Evolutionary conservation across 768 basidiomycete genomes (phyloP).

Genomic region (Suillus discolor): DNA sequence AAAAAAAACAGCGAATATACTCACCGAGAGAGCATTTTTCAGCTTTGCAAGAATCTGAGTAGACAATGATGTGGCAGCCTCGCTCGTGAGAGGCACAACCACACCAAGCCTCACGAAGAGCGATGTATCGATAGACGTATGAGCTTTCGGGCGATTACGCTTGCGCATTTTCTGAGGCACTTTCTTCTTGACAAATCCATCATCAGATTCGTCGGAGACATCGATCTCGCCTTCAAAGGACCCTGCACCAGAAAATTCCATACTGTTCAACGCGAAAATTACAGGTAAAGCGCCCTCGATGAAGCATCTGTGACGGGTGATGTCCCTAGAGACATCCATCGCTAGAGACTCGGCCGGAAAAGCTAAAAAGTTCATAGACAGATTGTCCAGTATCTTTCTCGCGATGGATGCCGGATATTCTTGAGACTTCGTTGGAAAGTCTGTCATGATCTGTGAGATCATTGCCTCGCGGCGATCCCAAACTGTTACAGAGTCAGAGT

Average conservation of each 20-base stretch:
- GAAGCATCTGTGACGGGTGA: conserved; percentile 23
- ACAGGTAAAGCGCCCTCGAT: conserved; percentile 26
- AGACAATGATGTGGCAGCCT: conserved; percentile 20
- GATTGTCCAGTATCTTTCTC: conserved; percentile 23
- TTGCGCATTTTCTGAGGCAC: conserved; percentile 33
- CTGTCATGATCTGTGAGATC: conserved; percentile 31
- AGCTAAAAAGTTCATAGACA: conserved; percentile 29
- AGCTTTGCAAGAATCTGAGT: conserved; percentile 26
- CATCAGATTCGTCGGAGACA: conserved; percentile 10
- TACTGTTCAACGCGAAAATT: conserved; percentile 21
- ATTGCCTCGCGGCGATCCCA: conserved; percentile 17
- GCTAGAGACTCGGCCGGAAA: conserved; percentile 22
- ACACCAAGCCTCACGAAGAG: conserved; percentile 33
- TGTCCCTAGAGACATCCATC: conserved; percentile 11
- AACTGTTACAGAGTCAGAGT: conserved; percentile 15
- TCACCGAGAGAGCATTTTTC: conserved; percentile 32
- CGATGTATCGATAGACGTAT: conserved; percentile 24
- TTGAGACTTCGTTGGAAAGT: conserved; percentile 33
- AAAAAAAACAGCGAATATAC: conserved; percentile 3
- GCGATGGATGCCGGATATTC: conserved; percentile 24
- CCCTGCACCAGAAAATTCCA: not conserved
- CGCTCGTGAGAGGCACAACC: conserved; percentile 26
- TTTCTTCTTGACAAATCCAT: conserved; percentile 14
- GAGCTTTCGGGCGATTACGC: conserved; percentile 17
- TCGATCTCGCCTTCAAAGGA: conserved; percentile 5